Evolutionary conservation across 2,329 filamentous ascomycete species (phyloP).

Genomic region (Graphium sp.): DNA sequence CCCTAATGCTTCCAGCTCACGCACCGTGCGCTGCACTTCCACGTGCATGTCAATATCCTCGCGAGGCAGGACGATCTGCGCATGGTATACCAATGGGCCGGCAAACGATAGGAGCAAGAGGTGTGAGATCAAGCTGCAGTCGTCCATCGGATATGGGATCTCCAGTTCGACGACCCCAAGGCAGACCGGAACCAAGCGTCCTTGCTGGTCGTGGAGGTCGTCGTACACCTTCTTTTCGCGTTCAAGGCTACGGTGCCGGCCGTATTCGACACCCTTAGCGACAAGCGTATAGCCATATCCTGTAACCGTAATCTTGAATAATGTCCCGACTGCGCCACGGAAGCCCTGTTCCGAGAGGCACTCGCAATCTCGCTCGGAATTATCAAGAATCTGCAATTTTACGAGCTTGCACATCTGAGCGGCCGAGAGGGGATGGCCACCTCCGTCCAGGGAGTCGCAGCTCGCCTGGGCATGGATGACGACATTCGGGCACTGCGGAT

Average conservation of each 20-base stretch:
- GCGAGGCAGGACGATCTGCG: too few relatives aligned
- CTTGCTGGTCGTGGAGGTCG: conserved; percentile 5
- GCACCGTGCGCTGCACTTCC: background rate
- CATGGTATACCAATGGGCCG: too few relatives aligned
- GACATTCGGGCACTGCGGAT: background rate
- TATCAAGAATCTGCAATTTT: background rate
- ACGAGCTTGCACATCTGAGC: background rate
- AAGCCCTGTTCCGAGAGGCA: background rate
- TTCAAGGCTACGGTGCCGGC: conserved; percentile 3
- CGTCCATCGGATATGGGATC: conserved; percentile 1
- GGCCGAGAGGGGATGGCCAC: background rate
- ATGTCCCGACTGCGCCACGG: background rate
- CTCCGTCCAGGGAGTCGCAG: background rate
- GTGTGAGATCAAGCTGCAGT: conserved; percentile 4
- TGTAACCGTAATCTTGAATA: conserved; percentile 7
- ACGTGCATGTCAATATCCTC: background rate
- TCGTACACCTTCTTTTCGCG: conserved; percentile 6
- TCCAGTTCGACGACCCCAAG: conserved; percentile 7
- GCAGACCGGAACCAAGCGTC: conserved; percentile 6
- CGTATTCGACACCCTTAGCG: conserved; percentile 5
- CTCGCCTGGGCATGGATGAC: background rate
- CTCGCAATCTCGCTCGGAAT: conserved; percentile 1
- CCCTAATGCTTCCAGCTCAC: background rate
- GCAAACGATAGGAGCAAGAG: conserved; percentile 8
- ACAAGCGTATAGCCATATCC: conserved; percentile 8